These are phyloP conservation scores for Eucalyptus tenuipes DNA, from an alignment of 345 rosid genomes.

Conservation along the genomic window DNA sequence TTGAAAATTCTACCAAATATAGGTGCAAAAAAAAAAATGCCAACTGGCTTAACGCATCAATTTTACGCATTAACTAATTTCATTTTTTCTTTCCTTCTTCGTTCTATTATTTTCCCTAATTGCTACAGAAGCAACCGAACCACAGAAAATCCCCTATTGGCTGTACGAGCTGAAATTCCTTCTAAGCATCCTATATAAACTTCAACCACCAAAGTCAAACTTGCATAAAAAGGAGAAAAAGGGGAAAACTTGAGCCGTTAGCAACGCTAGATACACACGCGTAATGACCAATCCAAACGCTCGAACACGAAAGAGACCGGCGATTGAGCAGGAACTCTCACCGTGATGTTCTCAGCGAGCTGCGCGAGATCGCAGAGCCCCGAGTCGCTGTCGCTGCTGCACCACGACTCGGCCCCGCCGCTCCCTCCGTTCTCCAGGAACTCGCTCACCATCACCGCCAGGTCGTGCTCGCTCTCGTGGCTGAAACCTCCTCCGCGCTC, in stretches of 20 bases:
- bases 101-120: not conserved
- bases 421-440: slow-evolving; percentile 67
- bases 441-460: slow-evolving; percentile 82
- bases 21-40: not conserved
- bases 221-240: not conserved
- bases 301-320: not conserved
- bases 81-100: not conserved
- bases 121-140: not conserved
- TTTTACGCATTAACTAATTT: not conserved
- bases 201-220: not conserved
- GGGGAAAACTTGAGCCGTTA: not conserved
- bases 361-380: slow-evolving; percentile 58
- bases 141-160: not conserved
- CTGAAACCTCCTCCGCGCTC: slow-evolving; percentile 41
- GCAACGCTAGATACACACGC: not conserved
- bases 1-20: not conserved
- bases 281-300: not conserved
- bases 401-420: slow-evolving; percentile 48
- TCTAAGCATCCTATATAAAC: not conserved
- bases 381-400: slow-evolving; percentile 85
- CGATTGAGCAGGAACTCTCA: not conserved
- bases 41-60: not conserved
- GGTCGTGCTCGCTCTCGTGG: slow-evolving; percentile 81
- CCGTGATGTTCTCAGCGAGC: slow-evolving; percentile 75
- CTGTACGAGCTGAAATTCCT: not conserved